Percentiles rank a stretch among this genome's conserved stretches.
phyloP scores from a whole-genome alignment of 148 eudicot species.

The Silene conica region DNA sequence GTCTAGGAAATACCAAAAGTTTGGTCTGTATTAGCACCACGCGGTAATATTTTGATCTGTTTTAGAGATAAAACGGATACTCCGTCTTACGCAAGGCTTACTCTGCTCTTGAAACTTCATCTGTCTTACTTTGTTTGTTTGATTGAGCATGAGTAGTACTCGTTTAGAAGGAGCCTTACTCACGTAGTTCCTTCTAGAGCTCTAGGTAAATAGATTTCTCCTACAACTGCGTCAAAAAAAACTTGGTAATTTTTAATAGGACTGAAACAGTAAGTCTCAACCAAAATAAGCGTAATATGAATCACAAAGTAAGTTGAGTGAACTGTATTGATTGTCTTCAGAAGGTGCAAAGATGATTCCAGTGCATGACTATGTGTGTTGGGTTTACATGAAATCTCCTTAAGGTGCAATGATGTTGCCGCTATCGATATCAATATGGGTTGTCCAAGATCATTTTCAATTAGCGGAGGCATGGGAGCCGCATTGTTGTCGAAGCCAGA shows the following conservation, averaged over 20 bases:
- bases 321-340: slow-evolving; percentile 1
- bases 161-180: too few species aligned
- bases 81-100: too few species aligned
- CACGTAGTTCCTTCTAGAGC: too few species aligned
- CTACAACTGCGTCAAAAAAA: background rate
- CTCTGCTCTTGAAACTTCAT: too few species aligned
- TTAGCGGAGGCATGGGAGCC: slow-evolving; percentile 95
- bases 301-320: background rate
- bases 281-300: background rate
- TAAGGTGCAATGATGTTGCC: slow-evolving; percentile 81
- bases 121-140: too few species aligned
- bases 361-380: slow-evolving; percentile 1
- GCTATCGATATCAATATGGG: slow-evolving; percentile 91
- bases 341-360: slow-evolving; percentile 1
- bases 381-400: slow-evolving; percentile 11
- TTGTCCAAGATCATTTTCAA: slow-evolving; percentile 81
- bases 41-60: too few species aligned
- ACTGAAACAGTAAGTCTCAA: background rate
- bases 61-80: too few species aligned
- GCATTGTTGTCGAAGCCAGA: slow-evolving; percentile 76
- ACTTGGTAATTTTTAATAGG: background rate
- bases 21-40: too few species aligned
- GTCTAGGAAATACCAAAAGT: too few species aligned
- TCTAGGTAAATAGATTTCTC: slow-evolving; percentile 23
- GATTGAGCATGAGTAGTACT: too few species aligned